Evolutionary conservation across 257 asterid genomes (phyloP), one percentile per base, ranked within the genome.

Genomic region (Solanum sejunctum): DNA sequence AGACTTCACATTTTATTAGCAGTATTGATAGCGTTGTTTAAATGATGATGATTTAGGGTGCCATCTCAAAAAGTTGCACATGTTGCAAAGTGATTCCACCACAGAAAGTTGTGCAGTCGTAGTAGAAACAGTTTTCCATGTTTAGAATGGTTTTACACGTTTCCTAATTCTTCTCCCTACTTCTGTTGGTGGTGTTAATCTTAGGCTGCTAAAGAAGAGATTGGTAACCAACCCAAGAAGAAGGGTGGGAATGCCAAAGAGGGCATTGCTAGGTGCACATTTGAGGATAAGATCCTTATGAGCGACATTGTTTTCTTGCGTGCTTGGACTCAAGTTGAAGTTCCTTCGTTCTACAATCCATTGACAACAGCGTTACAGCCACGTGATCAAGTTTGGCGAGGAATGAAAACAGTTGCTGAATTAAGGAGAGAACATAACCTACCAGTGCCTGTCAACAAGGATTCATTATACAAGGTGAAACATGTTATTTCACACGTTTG

Each of bases 271-370:
- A 92, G 99, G 92, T 96, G 99, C 91, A 96, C 99, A 61, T 96
- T 96, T 64, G 98, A 96, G 92, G 99, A 95, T 90, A 95, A 83
- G 88, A 93, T 96, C 32, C 94, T 95, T 86, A 96, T 86, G 98
- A 91, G 98, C 6, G 99, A 96, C 87, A 91, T 91, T n/a, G 98
- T 95, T 28, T 96, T 96, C 89, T 89, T 96, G 91, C 99, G 98
- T 84, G 99, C 98, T 58, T 96, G 98, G 99, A 92, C 95, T 86
- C 98, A 92, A 89, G 98, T 96, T 69, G 99, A 96, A 84, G 95
- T 95, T 84, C 99, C 99, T 82, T 17, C 66, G 57, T 96, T 93
- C 85, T 93, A 73, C 97, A 96, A 93, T 87, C 98, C 98, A 49
- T 87, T 96, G 87, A 95, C 99, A 55, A 96, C 98, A 81, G 97